Percentiles rank a stretch among this genome's conserved stretches.
These are phyloP conservation scores for Neonectria coccinea DNA, from an alignment of 2,329 filamentous ascomycete genomes.

Conservation along the genomic window DNA sequence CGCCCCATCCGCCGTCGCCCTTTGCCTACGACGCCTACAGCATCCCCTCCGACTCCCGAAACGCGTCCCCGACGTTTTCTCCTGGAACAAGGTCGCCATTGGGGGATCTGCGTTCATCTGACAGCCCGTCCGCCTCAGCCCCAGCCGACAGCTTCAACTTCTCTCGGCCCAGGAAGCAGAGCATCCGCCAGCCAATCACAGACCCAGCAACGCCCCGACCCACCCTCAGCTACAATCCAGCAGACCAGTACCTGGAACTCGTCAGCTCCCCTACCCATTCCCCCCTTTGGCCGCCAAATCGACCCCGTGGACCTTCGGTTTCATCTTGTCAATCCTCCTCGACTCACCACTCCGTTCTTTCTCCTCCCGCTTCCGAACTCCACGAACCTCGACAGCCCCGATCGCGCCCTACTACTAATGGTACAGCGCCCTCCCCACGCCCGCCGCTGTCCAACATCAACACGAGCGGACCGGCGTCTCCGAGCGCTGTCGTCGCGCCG, in stretches of 20 bases:
- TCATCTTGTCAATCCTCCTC: conserved; percentile 61
- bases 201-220: conserved; percentile 50
- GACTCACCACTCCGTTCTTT: conserved; percentile 54
- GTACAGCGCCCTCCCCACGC: conserved; percentile 43
- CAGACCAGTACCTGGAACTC: conserved; percentile 49
- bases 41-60: conserved; percentile 42
- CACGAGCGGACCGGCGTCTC: conserved; percentile 52
- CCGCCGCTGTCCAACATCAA: conserved; percentile 48
- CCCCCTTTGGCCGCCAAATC: conserved; percentile 54
- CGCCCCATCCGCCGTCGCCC: conserved; percentile 43
- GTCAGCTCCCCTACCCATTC: conserved; percentile 45
- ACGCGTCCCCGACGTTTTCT: conserved; percentile 47
- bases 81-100: conserved; percentile 49
- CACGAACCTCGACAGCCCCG: conserved; percentile 50
- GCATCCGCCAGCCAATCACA: conserved; percentile 58
- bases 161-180: conserved; percentile 68
- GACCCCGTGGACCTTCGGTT: conserved; percentile 59
- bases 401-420: conserved; percentile 45
- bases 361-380: conserved; percentile 57
- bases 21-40: conserved; percentile 41
- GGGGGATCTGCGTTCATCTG: conserved; percentile 51
- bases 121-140: conserved; percentile 54
- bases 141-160: conserved; percentile 71
- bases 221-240: conserved; percentile 44
- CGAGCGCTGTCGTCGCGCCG: conserved; percentile 54